Base-by-base conservation (phyloP, 768 basidiomycete genomes). In the Rhizopogon vulgaris region DNA sequence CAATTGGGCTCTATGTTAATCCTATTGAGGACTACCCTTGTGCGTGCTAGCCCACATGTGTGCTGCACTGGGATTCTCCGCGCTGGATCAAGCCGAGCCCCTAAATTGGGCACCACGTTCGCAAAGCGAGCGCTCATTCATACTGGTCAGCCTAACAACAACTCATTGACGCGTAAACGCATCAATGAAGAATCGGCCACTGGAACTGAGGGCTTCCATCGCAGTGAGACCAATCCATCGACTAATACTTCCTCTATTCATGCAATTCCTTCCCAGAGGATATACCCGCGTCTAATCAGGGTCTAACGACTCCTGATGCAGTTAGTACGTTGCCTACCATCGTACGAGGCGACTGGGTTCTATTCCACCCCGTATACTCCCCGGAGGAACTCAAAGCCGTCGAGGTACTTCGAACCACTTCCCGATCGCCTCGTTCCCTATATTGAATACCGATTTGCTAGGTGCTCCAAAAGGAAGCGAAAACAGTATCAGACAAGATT, bases 321-420 rank as follows among this genome's bases (percentile, higher is more conserved):
- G 73, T 75, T 51, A 78, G 75, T 64, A 80, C 82, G 4, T 69
- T 81, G 12, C 81, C 82, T 2, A 71, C 74, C 3, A 76, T 75
- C 63, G 66, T 82, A 46, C 76, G 73, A 38, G 89, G 89, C 2
- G 88, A 90, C 60, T 96, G 93, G 91, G 91, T 95, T 10, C 71
- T 96, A 2, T 91, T 93, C 64, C 91, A 95, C 63, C 94, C 94
- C 0, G 93, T 95, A 2, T 97, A 97, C 65, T 81, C 87, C 6
- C 66, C 71, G 15, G 80, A 81, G 36, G 90, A 92, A 62, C 64
- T 91, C 46, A 82, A 72, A 56, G 78, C 87, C 12, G 89, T 90
- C 14, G 73, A 87, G 68, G 89, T 87, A 60, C 46, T 69, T 53
- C 9, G 38, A 38, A 18, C 17, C 56, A 49, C 41, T 25, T 52